Conservation (phyloP, 1,284 basidiomycete species). For the Moesziomyces antarcticus region DNA sequence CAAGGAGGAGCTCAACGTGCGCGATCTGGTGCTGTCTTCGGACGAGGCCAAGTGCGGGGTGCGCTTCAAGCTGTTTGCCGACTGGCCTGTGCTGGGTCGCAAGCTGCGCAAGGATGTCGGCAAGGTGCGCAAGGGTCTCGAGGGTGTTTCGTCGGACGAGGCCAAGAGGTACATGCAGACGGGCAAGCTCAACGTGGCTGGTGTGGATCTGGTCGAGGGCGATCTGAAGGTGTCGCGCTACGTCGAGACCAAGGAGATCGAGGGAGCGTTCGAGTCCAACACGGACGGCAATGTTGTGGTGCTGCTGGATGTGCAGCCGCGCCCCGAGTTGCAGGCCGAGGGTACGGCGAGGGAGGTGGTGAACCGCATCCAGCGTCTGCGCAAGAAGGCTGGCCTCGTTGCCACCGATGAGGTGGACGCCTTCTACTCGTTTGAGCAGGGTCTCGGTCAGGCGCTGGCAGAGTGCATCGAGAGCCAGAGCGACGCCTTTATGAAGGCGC, state of each 20-base stretch:
- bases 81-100: constrained; percentile 93
- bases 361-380: constrained; percentile 92
- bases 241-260: constrained; percentile 74
- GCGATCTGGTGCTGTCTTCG: constrained; percentile 86
- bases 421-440: constrained; percentile 84
- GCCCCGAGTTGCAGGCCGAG: constrained; percentile 86
- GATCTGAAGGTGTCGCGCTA: constrained; percentile 91
- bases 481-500: constrained; percentile 80
- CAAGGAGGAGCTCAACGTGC: constrained; percentile 93
- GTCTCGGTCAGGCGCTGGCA: constrained; percentile 73
- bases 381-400: constrained; percentile 94
- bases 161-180: constrained; percentile 82
- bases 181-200: constrained; percentile 86
- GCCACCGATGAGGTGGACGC: constrained; percentile 93
- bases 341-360: constrained; percentile 90
- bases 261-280: constrained; percentile 79
- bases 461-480: constrained; percentile 78
- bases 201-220: constrained; percentile 87
- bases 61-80: constrained; percentile 89
- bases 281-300: constrained; percentile 96
- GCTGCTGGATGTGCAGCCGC: constrained; percentile 86
- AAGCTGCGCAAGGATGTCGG: constrained; percentile 93
- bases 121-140: constrained; percentile 89
- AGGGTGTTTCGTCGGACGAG: constrained; percentile 81
- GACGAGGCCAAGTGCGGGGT: constrained; percentile 89